Evolutionary conservation across 1,284 basidiomycete genomes (phyloP).

Genomic region (Agroathelia rolfsii): DNA sequence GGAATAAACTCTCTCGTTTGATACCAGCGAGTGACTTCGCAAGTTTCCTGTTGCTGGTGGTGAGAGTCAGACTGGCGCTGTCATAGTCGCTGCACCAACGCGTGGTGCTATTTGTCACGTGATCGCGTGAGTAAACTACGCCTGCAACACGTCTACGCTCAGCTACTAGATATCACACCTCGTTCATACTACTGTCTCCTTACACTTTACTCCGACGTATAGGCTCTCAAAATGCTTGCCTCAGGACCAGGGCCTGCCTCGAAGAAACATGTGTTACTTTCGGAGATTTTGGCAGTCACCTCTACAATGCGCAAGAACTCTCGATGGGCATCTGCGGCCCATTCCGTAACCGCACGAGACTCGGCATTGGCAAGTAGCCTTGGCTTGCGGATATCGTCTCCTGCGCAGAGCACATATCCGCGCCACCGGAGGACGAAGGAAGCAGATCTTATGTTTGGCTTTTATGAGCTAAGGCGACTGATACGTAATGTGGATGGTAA

Average conservation of each 20-base stretch:
- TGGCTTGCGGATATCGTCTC: constrained; percentile 53
- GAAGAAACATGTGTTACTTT: constrained; percentile 69
- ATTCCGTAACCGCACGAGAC: constrained; percentile 49
- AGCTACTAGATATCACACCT: too few species aligned
- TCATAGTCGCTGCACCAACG: too few species aligned
- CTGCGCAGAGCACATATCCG: constrained; percentile 28
- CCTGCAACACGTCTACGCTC: too few species aligned
- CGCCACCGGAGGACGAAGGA: constrained; percentile 47
- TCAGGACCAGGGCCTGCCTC: constrained; percentile 33
- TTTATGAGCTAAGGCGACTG: constrained; percentile 76
- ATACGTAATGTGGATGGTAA: constrained; percentile 68
- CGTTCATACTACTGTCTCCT: too few species aligned
- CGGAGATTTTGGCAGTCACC: constrained; percentile 88
- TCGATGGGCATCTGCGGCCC: constrained; percentile 73
- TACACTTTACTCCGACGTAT: too few species aligned
- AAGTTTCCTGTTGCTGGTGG: too few species aligned
- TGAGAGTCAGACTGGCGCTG: too few species aligned
- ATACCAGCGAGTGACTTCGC: too few species aligned
- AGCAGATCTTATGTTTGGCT: constrained; percentile 81
- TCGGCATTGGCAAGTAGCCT: constrained; percentile 62
- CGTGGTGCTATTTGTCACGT: too few species aligned
- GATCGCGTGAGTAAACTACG: too few species aligned
- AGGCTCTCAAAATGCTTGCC: too few species aligned
- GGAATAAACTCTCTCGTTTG: too few species aligned
- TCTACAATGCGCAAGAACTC: constrained; percentile 97